phyloP scores from a whole-genome alignment of 78 protist genomes.

The Pelomyxa schiedti region DNA sequence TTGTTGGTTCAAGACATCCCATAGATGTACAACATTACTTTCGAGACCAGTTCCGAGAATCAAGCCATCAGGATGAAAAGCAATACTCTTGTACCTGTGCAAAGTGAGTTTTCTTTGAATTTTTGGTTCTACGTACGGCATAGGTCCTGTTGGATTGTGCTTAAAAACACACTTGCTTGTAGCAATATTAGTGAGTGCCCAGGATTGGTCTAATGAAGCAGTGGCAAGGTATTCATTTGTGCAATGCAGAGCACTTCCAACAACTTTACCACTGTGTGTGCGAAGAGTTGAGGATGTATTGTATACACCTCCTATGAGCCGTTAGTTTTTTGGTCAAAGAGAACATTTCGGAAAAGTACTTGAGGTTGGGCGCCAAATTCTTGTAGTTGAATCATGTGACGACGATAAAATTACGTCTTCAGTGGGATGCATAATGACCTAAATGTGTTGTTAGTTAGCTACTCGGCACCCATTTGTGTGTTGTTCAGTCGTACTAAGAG shows the following conservation, averaged over 20 bases:
- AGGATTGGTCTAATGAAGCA: slow-evolving; percentile 44
- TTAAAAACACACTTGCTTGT: too few species aligned
- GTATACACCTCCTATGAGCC: neutral
- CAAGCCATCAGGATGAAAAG: slow-evolving; percentile 90
- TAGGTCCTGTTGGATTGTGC: too few species aligned
- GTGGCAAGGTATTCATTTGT: slow-evolving; percentile 43
- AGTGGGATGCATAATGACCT: slow-evolving; percentile 54
- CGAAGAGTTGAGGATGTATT: neutral
- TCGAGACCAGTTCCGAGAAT: slow-evolving; percentile 62
- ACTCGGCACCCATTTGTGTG: too few species aligned
- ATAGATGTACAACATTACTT: slow-evolving; percentile 22
- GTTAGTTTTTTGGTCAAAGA: neutral
- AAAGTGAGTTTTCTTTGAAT: too few species aligned
- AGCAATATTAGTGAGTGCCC: slow-evolving; percentile 66
- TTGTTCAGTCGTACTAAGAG: too few species aligned
- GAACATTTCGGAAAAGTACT: neutral
- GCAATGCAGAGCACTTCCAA: slow-evolving; percentile 51
- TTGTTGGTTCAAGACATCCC: slow-evolving; percentile 43
- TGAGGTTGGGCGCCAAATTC: slow-evolving; percentile 32
- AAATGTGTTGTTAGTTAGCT: too few species aligned
- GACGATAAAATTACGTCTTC: slow-evolving; percentile 15
- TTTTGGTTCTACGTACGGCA: neutral
- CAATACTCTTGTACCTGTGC: neutral
- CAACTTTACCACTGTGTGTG: slow-evolving; percentile 22
- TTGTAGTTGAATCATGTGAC: slow-evolving; percentile 24